phyloP scores from a whole-genome alignment of 2,329 filamentous ascomycete genomes.

The Diaporthe vaccinii region DNA sequence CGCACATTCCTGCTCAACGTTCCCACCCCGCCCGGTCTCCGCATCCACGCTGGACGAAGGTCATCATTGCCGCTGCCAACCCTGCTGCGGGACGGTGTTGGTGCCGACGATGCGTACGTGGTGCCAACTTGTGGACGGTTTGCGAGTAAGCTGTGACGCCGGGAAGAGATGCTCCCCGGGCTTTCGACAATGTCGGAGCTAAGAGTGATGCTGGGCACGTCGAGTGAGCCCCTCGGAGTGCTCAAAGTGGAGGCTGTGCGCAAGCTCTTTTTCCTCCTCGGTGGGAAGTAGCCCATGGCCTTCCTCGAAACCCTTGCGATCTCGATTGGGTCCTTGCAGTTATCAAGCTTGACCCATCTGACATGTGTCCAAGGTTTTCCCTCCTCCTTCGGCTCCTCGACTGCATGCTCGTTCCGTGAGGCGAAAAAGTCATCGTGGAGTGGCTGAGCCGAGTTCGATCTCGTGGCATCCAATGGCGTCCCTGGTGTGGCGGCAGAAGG shows the following conservation, averaged over 20 bases:
- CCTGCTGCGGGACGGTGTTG: constrained; percentile 53
- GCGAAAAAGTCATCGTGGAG: constrained; percentile 59
- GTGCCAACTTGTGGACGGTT: constrained; percentile 52
- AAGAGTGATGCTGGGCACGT: constrained; percentile 64
- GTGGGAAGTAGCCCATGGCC: constrained; percentile 91
- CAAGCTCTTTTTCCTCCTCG: constrained; percentile 86
- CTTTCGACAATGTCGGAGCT: constrained; percentile 52
- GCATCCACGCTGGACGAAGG: constrained; percentile 72
- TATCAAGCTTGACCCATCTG: constrained; percentile 87
- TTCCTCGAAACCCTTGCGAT: constrained; percentile 87
- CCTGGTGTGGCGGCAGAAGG: constrained; percentile 54
- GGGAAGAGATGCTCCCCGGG: constrained; percentile 53
- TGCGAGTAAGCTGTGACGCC: constrained; percentile 59
- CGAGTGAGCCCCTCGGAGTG: constrained; percentile 76
- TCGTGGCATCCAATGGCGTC: constrained; percentile 43
- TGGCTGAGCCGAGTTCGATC: constrained; percentile 47
- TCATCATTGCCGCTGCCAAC: constrained; percentile 56
- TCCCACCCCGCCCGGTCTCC: constrained; percentile 89
- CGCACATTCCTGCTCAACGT: constrained; percentile 80
- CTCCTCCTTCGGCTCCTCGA: constrained; percentile 56
- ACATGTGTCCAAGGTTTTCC: constrained; percentile 87
- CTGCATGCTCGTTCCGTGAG: constrained; percentile 51
- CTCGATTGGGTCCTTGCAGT: constrained; percentile 77
- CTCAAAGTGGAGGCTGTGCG: constrained; percentile 74
- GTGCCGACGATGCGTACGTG: constrained; percentile 45